These are phyloP conservation scores for Conticribra weissflogii DNA, from an alignment of 108 stramenopile species.

Conservation along the genomic window DNA sequence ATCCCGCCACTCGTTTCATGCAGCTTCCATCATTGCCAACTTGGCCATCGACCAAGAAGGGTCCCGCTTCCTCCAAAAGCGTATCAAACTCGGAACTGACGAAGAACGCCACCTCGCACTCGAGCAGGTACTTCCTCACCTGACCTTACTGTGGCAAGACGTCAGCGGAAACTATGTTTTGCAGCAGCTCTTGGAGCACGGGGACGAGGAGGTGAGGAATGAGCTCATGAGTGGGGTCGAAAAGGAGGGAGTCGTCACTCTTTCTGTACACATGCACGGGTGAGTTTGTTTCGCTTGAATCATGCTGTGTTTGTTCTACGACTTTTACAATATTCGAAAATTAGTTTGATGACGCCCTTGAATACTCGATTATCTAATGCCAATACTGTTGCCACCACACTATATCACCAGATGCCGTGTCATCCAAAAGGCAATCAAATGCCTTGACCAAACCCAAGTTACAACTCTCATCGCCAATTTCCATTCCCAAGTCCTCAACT, in stretches of 20 bases:
- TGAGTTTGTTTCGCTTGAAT: slow-evolving; percentile 25
- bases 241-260: slow-evolving; percentile 65
- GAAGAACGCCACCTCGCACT: slow-evolving; percentile 71
- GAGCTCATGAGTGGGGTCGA: slow-evolving; percentile 56
- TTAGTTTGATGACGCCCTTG: background rate
- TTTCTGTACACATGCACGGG: slow-evolving; percentile 89
- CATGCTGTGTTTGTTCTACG: background rate
- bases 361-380: background rate
- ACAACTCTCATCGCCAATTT: slow-evolving; percentile 79
- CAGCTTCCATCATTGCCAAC: slow-evolving; percentile 11
- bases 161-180: slow-evolving; percentile 91
- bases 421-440: slow-evolving; percentile 90
- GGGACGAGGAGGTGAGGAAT: slow-evolving; percentile 72
- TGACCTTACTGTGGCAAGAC: slow-evolving; percentile 72
- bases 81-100: slow-evolving; percentile 82
- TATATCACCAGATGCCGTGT: slow-evolving; percentile 81
- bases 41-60: slow-evolving; percentile 25
- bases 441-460: slow-evolving; percentile 65
- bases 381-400: background rate
- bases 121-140: slow-evolving; percentile 71
- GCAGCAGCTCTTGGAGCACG: slow-evolving; percentile 92
- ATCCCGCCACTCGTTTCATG: background rate
- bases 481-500: slow-evolving; percentile 78
- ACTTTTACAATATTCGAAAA: background rate
- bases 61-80: slow-evolving; percentile 91